Conservation (phyloP, 2,329 filamentous ascomycete species). For the Geosmithia flava region DNA sequence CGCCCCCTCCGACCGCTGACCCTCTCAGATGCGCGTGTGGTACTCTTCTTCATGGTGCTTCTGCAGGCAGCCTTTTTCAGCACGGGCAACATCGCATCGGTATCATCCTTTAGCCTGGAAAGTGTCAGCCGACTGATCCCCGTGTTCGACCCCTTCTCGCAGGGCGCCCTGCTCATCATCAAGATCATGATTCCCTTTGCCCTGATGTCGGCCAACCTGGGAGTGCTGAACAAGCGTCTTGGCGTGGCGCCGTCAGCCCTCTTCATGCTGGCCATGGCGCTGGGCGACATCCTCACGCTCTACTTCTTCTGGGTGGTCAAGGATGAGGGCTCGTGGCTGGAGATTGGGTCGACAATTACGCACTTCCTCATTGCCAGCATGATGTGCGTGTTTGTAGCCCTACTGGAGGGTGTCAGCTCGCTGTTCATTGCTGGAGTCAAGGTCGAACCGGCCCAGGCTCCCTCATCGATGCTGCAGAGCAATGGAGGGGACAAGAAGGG, state of each 20-base stretch:
- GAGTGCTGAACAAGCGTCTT: slow-evolving; percentile 74
- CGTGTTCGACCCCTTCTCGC: slow-evolving; percentile 86
- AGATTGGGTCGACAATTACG: slow-evolving; percentile 93
- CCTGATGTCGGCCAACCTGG: slow-evolving; percentile 85
- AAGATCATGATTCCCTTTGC: slow-evolving; percentile 93
- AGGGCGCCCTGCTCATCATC: slow-evolving; percentile 73
- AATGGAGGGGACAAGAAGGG: neutral
- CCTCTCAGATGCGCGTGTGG: slow-evolving; percentile 75
- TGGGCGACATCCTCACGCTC: slow-evolving; percentile 82
- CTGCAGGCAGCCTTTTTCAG: slow-evolving; percentile 94
- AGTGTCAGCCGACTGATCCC: slow-evolving; percentile 80
- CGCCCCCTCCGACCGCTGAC: slow-evolving; percentile 50
- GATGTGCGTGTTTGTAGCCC: slow-evolving; percentile 82
- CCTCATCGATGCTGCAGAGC: neutral
- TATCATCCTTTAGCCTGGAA: slow-evolving; percentile 88
- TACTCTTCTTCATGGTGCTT: slow-evolving; percentile 89
- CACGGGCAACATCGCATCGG: slow-evolving; percentile 88
- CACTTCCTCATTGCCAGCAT: slow-evolving; percentile 90
- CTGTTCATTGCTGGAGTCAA: slow-evolving; percentile 72
- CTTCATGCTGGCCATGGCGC: slow-evolving; percentile 89
- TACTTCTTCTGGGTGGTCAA: slow-evolving; percentile 98
- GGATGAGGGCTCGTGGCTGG: slow-evolving; percentile 93
- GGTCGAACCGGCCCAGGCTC: slow-evolving; percentile 25
- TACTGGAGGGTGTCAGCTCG: slow-evolving; percentile 74
- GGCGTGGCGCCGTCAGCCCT: slow-evolving; percentile 78